Evolutionary conservation across 768 basidiomycete genomes (phyloP).

Genomic region (Imleria badia): DNA sequence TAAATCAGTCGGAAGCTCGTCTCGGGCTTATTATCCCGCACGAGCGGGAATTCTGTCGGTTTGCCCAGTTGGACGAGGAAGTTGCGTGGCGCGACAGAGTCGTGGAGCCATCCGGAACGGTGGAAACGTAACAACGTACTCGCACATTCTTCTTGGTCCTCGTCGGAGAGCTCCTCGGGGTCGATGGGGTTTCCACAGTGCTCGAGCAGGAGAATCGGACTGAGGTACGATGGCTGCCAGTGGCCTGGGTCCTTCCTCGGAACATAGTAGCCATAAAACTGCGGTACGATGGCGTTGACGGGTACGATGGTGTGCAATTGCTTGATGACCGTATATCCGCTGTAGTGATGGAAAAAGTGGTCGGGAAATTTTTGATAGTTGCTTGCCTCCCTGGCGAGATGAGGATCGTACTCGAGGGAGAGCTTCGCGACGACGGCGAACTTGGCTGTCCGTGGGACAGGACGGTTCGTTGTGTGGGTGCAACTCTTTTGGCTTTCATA

Average conservation of each 20-base stretch:
- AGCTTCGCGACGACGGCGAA: constrained; percentile 47
- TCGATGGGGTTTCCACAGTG: constrained; percentile 43
- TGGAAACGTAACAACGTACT: constrained; percentile 44
- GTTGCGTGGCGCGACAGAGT: constrained; percentile 44
- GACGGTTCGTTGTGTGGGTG: neutral
- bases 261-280: constrained; percentile 63
- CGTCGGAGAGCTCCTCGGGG: constrained; percentile 28
- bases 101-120: constrained; percentile 37
- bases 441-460: constrained; percentile 31
- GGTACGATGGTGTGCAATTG: constrained; percentile 46
- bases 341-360: constrained; percentile 28
- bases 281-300: constrained; percentile 52
- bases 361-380: constrained; percentile 31
- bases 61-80: constrained; percentile 45
- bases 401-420: constrained; percentile 36
- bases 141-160: constrained; percentile 42
- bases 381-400: constrained; percentile 34
- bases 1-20: constrained; percentile 50
- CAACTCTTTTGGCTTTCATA: constrained; percentile 11
- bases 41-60: constrained; percentile 28
- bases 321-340: constrained; percentile 22
- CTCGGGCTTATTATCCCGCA: constrained; percentile 4
- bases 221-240: constrained; percentile 16
- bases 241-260: constrained; percentile 13
- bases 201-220: constrained; percentile 48